phyloP scores from a whole-genome alignment of 768 basidiomycete genomes.

The Favolaschia claudopus region DNA sequence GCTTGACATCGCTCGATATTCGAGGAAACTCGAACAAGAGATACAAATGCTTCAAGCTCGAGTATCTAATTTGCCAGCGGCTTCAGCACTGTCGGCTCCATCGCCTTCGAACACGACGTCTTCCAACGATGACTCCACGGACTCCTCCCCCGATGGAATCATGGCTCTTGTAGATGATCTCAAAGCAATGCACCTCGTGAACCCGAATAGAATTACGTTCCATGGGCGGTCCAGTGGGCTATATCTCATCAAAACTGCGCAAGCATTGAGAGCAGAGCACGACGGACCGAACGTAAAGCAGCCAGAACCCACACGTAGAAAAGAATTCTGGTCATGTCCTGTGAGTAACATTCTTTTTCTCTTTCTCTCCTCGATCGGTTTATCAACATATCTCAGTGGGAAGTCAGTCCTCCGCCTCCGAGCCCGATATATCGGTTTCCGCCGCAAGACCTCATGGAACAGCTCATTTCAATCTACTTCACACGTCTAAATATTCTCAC shows the following conservation, averaged over 20 bases:
- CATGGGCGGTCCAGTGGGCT: slow-evolving; percentile 40
- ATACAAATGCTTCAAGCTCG: not conserved
- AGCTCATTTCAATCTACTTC: slow-evolving; percentile 61
- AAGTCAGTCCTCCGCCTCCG: not conserved
- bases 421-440: slow-evolving; percentile 33
- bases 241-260: slow-evolving; percentile 40
- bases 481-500: slow-evolving; percentile 43
- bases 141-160: slow-evolving; percentile 9
- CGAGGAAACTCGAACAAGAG: slow-evolving; percentile 13
- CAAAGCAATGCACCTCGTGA: not conserved
- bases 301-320: slow-evolving; percentile 8
- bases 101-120: not conserved
- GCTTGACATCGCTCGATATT: slow-evolving; percentile 21
- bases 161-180: slow-evolving; percentile 10
- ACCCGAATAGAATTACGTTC: slow-evolving; percentile 22
- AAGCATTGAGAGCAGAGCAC: slow-evolving; percentile 47
- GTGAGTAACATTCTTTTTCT: slow-evolving; percentile 25
- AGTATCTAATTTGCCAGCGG: not conserved
- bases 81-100: not conserved
- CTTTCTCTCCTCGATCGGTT: not conserved
- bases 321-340: slow-evolving; percentile 32
- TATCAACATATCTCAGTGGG: slow-evolving; percentile 17
- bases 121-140: not conserved
- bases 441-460: slow-evolving; percentile 43
- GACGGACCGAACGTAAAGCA: slow-evolving; percentile 30